A percentile compares a stretch with the other conserved stretches of the same genome.
These are phyloP conservation scores for Termitomyces sp. DNA, from an alignment of 768 basidiomycete genomes.

Conservation along the genomic window DNA sequence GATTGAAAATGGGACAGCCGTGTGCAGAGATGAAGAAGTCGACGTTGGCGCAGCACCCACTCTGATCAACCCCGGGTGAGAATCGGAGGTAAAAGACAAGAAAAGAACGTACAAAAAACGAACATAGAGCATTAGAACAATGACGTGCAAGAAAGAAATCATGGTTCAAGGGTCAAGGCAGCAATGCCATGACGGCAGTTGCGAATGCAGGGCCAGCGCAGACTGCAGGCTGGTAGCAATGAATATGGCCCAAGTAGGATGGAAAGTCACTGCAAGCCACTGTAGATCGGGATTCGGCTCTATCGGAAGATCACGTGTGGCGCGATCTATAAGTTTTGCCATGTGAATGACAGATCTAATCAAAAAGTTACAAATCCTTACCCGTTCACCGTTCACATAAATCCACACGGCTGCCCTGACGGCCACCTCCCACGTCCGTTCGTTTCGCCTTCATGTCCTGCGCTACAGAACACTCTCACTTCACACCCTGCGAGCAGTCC, in stretches of 20 bases:
- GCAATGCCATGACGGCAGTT: slow-evolving; percentile 2
- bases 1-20: slow-evolving; percentile 5
- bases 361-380: slow-evolving; percentile 8
- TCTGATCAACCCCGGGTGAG: slow-evolving; percentile 8
- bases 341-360: slow-evolving; percentile 12
- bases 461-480: slow-evolving; percentile 19
- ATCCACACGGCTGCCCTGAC: slow-evolving; percentile 12
- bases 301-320: slow-evolving; percentile 8
- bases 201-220: not conserved
- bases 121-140: slow-evolving; percentile 4
- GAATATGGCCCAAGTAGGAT: not conserved
- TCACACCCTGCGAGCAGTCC: slow-evolving; percentile 27
- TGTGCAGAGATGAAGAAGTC: slow-evolving; percentile 9
- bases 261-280: not conserved
- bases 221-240: not conserved
- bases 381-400: slow-evolving; percentile 13
- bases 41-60: slow-evolving; percentile 16
- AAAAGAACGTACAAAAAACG: slow-evolving; percentile 9
- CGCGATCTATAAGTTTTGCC: slow-evolving; percentile 1
- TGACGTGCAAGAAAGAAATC: not conserved
- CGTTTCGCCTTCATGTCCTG: slow-evolving; percentile 18
- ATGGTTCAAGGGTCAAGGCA: not conserved
- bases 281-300: not conserved
- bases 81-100: not conserved
- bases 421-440: slow-evolving; percentile 1